These are phyloP conservation scores for Zancudomyces culisetae DNA, from an alignment of 371 early-diverging fungal genomes.

Conservation along the genomic window DNA sequence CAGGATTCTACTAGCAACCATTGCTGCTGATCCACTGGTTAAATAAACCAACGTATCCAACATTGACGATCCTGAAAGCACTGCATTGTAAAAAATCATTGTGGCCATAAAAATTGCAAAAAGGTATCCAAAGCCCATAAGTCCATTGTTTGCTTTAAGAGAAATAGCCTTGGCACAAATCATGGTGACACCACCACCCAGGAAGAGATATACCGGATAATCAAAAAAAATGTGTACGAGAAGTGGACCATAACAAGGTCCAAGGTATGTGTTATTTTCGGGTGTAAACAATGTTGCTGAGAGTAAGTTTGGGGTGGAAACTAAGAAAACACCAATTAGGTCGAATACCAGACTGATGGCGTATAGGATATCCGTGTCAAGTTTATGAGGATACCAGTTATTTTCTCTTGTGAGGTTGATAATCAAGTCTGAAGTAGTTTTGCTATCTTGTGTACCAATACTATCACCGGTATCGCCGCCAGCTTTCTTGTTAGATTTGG, in stretches of 20 bases:
- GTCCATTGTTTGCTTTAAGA: conserved; percentile 3
- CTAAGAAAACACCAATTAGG: conserved; percentile 21
- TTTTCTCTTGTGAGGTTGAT: too few species aligned
- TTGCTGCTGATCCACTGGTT: too few species aligned
- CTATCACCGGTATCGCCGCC: too few species aligned
- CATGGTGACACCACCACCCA: conserved; percentile 21
- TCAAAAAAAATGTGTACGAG: conserved; percentile 28
- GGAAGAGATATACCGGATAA: conserved; percentile 25
- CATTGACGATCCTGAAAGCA: conserved; percentile 3
- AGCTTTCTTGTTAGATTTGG: too few species aligned
- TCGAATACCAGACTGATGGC: conserved; percentile 13
- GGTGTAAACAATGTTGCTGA: too few species aligned
- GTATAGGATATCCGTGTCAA: conserved; percentile 9
- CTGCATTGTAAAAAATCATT: conserved; percentile 2
- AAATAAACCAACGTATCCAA: too few species aligned
- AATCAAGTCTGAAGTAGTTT: too few species aligned
- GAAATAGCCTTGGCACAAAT: conserved; percentile 10
- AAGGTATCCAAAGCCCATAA: not conserved
- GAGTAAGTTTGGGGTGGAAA: conserved; percentile 28
- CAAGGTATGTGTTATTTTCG: conserved; percentile 25
- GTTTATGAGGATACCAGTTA: too few species aligned
- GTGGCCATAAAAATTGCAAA: not conserved
- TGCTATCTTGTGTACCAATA: too few species aligned
- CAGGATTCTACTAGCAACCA: too few species aligned
- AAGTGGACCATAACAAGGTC: conserved; percentile 34